Base-by-base conservation (phyloP, 2,329 filamentous ascomycete genomes). In the Penicillium frequentans region DNA sequence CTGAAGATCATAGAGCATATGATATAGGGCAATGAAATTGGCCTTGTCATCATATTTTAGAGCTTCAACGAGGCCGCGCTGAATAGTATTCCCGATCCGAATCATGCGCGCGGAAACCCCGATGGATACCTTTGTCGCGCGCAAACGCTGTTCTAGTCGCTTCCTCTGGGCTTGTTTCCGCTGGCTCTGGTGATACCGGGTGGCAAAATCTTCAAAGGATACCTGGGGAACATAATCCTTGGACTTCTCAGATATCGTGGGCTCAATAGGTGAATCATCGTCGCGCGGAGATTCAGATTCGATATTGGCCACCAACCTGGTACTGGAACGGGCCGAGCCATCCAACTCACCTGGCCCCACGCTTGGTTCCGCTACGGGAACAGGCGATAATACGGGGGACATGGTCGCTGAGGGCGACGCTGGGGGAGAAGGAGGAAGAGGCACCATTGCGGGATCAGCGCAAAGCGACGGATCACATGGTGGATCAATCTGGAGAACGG, bases 41-140 rank as follows among this genome's bases (percentile, higher is more conserved):
- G 68, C 63, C 59, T 79, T 77, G 67, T 80, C 77, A 57, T 75
- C 74, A 64, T 78, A 71, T 59, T 73, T 77, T 53, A 79, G 71
- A 48, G 73, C 73, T 62, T 79, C 77, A 35, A 79, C 76, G 24
- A 80, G 67, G 37, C 77, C 77, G 49, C 74, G 74, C 59, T 79
- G 77, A 26, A 75, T 69, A 52, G 73, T 73, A 31, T 71, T 69
- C 26, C 74, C 72, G 55, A 78, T 69, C 46, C 77, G 75, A 54
- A 75, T 63, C 56, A 79, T 67, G 33, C 78, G 74, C 49, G 75
- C 68, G 42, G 75, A 77, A 33, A 79, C 63, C 39, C 75, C 75
- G 52, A 79, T 73, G 29, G 76, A 77, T 27, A 76, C 70, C 59
- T 75, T 77, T 55, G 76, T 72, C 27, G 70, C 71, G 62, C 73